Percentiles rank a stretch among this genome's conserved stretches.
These are phyloP conservation scores for Xylaria intraflava DNA, from an alignment of 495 filamentous ascomycete species.

Conservation along the genomic window DNA sequence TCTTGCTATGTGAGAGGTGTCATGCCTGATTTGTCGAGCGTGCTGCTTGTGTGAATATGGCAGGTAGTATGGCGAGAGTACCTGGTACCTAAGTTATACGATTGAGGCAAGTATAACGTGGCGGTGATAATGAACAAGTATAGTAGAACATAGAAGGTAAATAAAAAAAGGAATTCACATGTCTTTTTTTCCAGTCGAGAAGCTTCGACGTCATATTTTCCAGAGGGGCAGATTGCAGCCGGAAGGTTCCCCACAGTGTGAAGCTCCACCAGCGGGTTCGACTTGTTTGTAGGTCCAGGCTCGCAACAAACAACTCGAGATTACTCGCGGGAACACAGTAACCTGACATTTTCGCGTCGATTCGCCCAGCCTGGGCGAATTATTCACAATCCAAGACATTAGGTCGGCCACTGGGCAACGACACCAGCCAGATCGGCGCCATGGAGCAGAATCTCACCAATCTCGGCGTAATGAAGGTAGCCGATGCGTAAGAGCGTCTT, in stretches of 20 bases:
- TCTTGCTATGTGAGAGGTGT: no score
- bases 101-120: no score
- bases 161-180: not conserved
- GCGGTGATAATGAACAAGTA: no score
- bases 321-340: not conserved
- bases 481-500: slow-evolving; percentile 52
- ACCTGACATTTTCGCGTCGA: not conserved
- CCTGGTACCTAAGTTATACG: no score
- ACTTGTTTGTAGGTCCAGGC: no score
- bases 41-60: no score
- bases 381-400: not conserved
- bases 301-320: no score
- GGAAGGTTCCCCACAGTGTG: not conserved
- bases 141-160: not conserved
- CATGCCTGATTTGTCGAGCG: no score
- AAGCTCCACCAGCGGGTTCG: not conserved
- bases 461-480: slow-evolving; percentile 42
- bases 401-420: not conserved
- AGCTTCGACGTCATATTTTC: slow-evolving; percentile 9
- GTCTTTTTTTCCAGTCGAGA: slow-evolving; percentile 4
- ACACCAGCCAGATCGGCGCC: not conserved
- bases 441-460: slow-evolving; percentile 15
- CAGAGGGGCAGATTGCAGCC: not conserved
- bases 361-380: not conserved
- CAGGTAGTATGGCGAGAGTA: no score